phyloP scores from a whole-genome alignment of 192 early-diverging fungal species.

The Helicostylum pulchrum region DNA sequence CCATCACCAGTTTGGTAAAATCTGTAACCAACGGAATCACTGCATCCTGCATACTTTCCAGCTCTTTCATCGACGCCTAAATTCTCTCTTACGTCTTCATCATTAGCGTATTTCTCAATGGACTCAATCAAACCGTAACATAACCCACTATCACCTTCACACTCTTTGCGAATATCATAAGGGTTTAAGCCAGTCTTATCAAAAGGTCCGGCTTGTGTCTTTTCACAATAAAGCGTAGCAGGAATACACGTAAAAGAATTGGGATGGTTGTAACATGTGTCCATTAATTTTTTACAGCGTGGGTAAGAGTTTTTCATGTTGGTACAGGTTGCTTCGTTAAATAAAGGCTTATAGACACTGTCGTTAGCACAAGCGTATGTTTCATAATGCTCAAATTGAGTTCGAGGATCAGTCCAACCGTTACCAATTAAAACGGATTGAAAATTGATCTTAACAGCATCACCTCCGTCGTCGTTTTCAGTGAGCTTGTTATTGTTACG shows the following conservation, averaged over 20 bases:
- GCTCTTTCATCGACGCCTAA: conserved; percentile 70
- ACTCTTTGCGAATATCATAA: conserved; percentile 90
- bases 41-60: conserved; percentile 76
- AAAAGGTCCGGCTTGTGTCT: not conserved
- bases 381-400: conserved; percentile 87
- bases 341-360: conserved; percentile 62
- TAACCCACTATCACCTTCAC: conserved; percentile 69
- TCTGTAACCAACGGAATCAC: conserved; percentile 33
- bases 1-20: conserved; percentile 24
- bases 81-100: conserved; percentile 63
- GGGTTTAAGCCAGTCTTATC: conserved; percentile 47
- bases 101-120: conserved; percentile 81
- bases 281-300: conserved; percentile 71
- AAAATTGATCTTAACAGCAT: conserved; percentile 52
- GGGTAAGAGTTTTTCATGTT: conserved; percentile 72
- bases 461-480: not conserved
- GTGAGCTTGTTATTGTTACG: conserved; percentile 57
- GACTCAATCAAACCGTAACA: conserved; percentile 85
- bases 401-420: conserved; percentile 81
- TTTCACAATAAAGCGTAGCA: conserved; percentile 45
- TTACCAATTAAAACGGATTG: conserved; percentile 85
- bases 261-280: conserved; percentile 82
- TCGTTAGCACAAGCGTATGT: conserved; percentile 65
- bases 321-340: conserved; percentile 72
- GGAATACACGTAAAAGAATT: conserved; percentile 81